Conservation (phyloP, 129 eudicot species). For the Artemisia annua region DNA sequence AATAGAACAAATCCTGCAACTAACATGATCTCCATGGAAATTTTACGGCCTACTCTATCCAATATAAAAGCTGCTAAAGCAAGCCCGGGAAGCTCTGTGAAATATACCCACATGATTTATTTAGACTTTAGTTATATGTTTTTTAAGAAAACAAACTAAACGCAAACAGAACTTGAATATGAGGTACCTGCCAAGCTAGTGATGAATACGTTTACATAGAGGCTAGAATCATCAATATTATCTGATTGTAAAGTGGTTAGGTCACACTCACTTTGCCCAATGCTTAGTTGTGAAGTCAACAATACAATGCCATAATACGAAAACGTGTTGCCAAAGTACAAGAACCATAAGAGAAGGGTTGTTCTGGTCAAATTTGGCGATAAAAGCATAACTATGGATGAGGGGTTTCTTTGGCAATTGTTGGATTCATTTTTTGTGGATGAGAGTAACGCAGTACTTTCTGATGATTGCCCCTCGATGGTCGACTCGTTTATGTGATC, state of each 20-base stretch:
- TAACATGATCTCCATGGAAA: constrained; percentile 61
- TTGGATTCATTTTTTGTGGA: constrained; percentile 23
- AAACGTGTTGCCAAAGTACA: constrained; percentile 61
- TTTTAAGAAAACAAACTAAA: neutral
- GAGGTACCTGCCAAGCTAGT: constrained; percentile 45
- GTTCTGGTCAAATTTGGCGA: constrained; percentile 47
- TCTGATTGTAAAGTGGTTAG: constrained; percentile 11
- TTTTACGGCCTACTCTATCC: constrained; percentile 67
- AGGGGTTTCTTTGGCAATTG: constrained; percentile 29
- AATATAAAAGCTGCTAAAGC: constrained; percentile 55
- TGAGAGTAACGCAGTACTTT: constrained; percentile 32
- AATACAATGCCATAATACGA: constrained; percentile 70
- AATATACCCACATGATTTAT: neutral
- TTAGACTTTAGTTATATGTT: neutral
- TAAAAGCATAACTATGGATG: constrained; percentile 44
- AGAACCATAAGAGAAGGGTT: constrained; percentile 53
- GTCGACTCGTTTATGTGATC: constrained; percentile 23
- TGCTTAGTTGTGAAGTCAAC: constrained; percentile 61
- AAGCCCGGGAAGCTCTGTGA: constrained; percentile 75
- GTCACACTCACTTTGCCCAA: constrained; percentile 40
- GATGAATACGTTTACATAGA: constrained; percentile 53
- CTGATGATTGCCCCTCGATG: constrained; percentile 31
- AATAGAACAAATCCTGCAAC: constrained; percentile 43
- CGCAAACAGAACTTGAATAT: neutral
- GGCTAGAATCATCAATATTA: constrained; percentile 36